Base-by-base conservation (phyloP, 164 flowering plant genomes). In the Dillenia suffruticosa region DNA sequence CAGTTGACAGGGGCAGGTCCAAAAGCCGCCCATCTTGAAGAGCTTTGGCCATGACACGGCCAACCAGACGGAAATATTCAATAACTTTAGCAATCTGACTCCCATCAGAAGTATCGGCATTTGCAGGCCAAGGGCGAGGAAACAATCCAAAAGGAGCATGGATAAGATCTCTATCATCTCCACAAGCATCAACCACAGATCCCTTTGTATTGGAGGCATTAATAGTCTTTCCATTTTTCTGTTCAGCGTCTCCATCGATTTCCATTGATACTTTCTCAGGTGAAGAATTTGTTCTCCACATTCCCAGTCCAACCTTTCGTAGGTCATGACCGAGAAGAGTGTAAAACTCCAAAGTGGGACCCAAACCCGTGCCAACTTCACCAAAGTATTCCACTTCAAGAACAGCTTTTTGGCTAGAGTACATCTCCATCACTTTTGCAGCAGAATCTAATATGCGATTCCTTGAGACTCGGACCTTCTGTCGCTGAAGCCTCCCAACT, bases 351-450 rank as follows among this genome's bases (percentile, higher is more conserved):
- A 95, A 70, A 9, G 99, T 95, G 0, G 99, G 99, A 63, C 99
- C 99, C 70, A 95, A 73, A 9, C 99, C 99, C 48, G 97, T 95
- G 48, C 99, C 99, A 65, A 95, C 97, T 69, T 95, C 99, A 68
- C 97, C 99, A 77, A 92, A 91, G 73, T 95, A 95, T 70, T 95
- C 99, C 8, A 95, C 97, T 76, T 95, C 99, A 49, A 95, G 96
- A 53, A 92, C 92, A 69, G 96, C 96, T 74, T 88, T 95, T 57
- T 92, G 97, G 70, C 97, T 90, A 24, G 94, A 91, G 72, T 92
- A 92, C 97, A 95, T 86, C 77, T 92, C 99, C 97, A 95, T 92
- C 45, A 95, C 99, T 75, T 95, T 89, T 16, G 84, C 87, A 59
- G 99, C 99, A 63, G 99, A 95, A 75, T 95, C 99, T 69, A 95